Conservation (phyloP, 1,284 basidiomycete species). For the Puccinia hordei region DNA sequence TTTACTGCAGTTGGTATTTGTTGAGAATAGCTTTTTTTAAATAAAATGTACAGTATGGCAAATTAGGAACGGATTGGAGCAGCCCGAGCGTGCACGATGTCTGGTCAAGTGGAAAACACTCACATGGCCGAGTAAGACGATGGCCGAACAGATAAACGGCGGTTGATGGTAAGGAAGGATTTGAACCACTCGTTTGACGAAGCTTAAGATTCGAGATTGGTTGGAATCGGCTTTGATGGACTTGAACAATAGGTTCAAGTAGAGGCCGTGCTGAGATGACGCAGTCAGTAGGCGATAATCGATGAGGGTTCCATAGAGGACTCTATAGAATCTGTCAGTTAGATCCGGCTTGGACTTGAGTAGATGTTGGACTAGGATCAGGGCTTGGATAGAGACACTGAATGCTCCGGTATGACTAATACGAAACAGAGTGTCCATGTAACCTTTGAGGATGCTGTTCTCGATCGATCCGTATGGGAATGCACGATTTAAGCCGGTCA, state of each 20-base stretch:
- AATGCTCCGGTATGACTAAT: conserved; percentile 88
- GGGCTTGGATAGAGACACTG: conserved; percentile 92
- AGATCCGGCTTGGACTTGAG: conserved; percentile 64
- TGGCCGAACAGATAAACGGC: conserved; percentile 85
- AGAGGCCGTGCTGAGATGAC: conserved; percentile 91
- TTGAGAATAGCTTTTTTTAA: conserved; percentile 20
- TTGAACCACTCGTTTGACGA: conserved; percentile 85
- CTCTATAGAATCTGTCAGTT: conserved; percentile 83
- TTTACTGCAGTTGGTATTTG: neutral
- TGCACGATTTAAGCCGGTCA: conserved; percentile 93
- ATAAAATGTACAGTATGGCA: neutral
- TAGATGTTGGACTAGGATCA: conserved; percentile 89
- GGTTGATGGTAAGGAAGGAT: conserved; percentile 74
- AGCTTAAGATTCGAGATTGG: conserved; percentile 72
- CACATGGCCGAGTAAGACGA: conserved; percentile 67
- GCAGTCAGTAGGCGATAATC: conserved; percentile 79
- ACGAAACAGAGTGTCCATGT: conserved; percentile 90
- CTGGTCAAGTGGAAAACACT: conserved; percentile 52
- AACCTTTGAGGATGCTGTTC: conserved; percentile 70
- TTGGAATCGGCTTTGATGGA: conserved; percentile 79
- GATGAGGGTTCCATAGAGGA: conserved; percentile 83
- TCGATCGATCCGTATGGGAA: conserved; percentile 77
- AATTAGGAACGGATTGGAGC: too few species aligned
- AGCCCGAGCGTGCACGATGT: too few species aligned
- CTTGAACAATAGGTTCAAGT: conserved; percentile 92